Evolutionary conservation across 2,329 filamentous ascomycete species (phyloP), one percentile per base, ranked within the genome.

Genomic region (Pochonia chlamydosporia): DNA sequence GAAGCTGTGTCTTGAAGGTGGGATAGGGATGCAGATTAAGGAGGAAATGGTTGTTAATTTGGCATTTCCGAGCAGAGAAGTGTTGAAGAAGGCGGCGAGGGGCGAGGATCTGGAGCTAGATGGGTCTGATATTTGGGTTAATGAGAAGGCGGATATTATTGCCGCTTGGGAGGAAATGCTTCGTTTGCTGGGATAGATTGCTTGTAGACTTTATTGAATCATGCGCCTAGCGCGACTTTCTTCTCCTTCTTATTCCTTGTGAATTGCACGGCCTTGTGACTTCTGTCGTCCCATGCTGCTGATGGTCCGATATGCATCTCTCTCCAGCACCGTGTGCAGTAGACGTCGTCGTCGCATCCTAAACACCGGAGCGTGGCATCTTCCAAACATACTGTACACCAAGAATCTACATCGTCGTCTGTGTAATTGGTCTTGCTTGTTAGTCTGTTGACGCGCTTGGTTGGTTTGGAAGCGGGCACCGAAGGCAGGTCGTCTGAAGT

Each of bases 311-410:
- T 69, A 58, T 95, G 89, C 63, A 89, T 89, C 59, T 92, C 88
- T 49, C 75, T 77, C 89, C 89, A 95, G 69, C 89, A 95, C 14
- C 78, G 71, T 20, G 75, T 72, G 62, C 89, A 95, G 61, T 92
- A 95, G 35, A 89, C 70, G 53, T 91, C 82, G 24, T 68, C 66
- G 30, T 82, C 81, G 57, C 89, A 95, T 3, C 84, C 87, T 1
- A 82, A 60, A 60, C 89, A 95, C 48, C 75, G 75, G 24, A 93
- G 67, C 3, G 81, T 82, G 0, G 85, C 88, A 59, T 93, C 86
- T 49, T 89, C 87, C 40, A 85, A 81, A 61, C 89, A 95, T 9
- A 93, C 89, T 26, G 84, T 78, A 62, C 89, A 95, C 87, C 88
- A 95, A 1, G 76, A 80, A 36, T 84, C 81, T 51, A 84, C 75